phyloP scores from a whole-genome alignment of 192 early-diverging fungal genomes.

The Linnemannia hyalina region DNA sequence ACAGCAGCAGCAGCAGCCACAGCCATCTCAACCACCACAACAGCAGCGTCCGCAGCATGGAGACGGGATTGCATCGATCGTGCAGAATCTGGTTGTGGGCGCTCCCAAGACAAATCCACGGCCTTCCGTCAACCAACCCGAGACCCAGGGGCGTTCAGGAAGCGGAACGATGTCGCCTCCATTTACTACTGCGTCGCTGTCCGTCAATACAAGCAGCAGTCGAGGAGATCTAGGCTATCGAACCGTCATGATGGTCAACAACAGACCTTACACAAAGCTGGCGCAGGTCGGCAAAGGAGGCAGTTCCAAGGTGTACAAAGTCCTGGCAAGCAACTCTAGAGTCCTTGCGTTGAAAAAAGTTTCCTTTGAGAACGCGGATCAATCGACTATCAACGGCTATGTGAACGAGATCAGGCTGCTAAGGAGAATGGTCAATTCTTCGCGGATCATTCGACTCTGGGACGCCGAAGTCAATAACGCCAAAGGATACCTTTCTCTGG shows the following conservation, averaged over 20 bases:
- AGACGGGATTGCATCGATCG: constrained; percentile 46
- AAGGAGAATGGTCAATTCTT: constrained; percentile 69
- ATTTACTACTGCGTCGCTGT: not conserved
- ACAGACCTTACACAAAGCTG: constrained; percentile 29
- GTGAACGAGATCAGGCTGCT: constrained; percentile 89
- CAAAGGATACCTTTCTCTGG: constrained; percentile 77
- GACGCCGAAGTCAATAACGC: constrained; percentile 80
- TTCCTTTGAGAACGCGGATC: constrained; percentile 76
- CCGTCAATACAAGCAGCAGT: not conserved
- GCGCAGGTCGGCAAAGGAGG: constrained; percentile 85
- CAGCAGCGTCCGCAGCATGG: not conserved
- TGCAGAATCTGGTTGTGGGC: constrained; percentile 36
- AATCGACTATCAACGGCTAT: constrained; percentile 76
- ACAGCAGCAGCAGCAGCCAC: not conserved
- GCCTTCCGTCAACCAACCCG: not conserved
- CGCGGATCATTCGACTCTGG: constrained; percentile 83
- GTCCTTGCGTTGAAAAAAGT: constrained; percentile 90
- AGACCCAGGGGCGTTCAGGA: not conserved
- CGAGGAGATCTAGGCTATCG: constrained; percentile 23
- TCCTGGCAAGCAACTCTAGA: constrained; percentile 72
- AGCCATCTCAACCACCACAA: not conserved
- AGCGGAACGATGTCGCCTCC: not conserved
- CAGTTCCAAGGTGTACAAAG: constrained; percentile 92
- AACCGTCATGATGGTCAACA: constrained; percentile 42
- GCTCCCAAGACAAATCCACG: constrained; percentile 9